These are phyloP conservation scores for Basipetospora chlamydospora DNA, from an alignment of 2,329 filamentous ascomycete genomes.

Conservation along the genomic window DNA sequence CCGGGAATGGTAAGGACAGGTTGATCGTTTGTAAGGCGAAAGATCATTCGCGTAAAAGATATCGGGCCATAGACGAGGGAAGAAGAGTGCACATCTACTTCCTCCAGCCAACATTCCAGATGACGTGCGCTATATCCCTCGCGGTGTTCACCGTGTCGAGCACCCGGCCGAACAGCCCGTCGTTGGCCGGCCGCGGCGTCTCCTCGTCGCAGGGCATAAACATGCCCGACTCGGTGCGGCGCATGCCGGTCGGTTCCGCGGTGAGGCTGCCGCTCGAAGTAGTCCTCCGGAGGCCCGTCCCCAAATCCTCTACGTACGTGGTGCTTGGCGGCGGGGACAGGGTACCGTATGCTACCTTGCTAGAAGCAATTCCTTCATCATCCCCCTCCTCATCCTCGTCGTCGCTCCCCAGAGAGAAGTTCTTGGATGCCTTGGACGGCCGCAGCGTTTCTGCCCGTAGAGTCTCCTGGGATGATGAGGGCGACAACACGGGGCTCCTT, in stretches of 20 bases:
- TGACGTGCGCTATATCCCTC: conserved; percentile 55
- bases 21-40: too few species aligned
- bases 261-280: conserved; percentile 33
- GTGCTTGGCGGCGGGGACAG: conserved; percentile 10
- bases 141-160: conserved; percentile 68
- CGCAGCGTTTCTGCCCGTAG: conserved; percentile 33
- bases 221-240: conserved; percentile 74
- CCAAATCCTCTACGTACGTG: too few species aligned
- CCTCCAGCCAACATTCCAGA: conserved; percentile 57
- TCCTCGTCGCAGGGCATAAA: conserved; percentile 77
- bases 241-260: conserved; percentile 47
- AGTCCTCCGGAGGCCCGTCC: conserved; percentile 27
- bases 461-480: conserved; percentile 72
- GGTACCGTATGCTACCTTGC: not conserved
- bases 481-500: conserved; percentile 42
- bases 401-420: conserved; percentile 40
- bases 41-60: too few species aligned
- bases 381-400: conserved; percentile 4
- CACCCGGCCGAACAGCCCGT: conserved; percentile 61
- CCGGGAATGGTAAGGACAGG: too few species aligned
- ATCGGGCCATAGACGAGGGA: conserved; percentile 4
- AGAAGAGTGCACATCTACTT: too few species aligned
- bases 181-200: conserved; percentile 38
- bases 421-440: conserved; percentile 49
- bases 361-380: too few species aligned